Evolutionary conservation across 306 rosid species (phyloP).

Genomic region (Amphicarpaea edgeworthii): DNA sequence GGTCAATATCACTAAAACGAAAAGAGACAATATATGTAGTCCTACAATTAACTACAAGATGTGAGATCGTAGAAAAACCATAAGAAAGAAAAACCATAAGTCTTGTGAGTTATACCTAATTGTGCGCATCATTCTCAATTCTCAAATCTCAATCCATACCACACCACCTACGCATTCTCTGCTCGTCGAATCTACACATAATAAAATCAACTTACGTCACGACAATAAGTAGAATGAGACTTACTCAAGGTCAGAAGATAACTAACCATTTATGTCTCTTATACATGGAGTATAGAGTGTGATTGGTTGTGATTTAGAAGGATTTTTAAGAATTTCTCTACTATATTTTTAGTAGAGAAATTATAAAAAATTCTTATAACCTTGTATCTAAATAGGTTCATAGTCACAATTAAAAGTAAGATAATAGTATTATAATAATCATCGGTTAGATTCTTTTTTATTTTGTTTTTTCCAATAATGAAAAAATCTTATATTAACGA

Average conservation of each 20-base stretch:
- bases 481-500: too few relatives aligned
- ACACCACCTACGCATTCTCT: neutral
- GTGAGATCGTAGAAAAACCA: neutral
- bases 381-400: too few relatives aligned
- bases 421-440: neutral
- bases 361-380: too few relatives aligned
- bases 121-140: slow-evolving; percentile 36
- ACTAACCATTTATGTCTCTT: slow-evolving; percentile 3
- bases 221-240: slow-evolving; percentile 14
- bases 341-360: too few relatives aligned
- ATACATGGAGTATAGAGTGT: too few relatives aligned
- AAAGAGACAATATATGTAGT: neutral
- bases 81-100: neutral
- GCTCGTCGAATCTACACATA: neutral
- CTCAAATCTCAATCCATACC: slow-evolving; percentile 27
- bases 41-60: neutral
- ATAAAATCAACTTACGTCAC: neutral
- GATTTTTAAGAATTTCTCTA: too few relatives aligned
- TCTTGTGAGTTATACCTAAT: neutral
- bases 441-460: too few relatives aligned
- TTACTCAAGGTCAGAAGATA: neutral
- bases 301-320: too few relatives aligned
- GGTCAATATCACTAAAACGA: neutral
- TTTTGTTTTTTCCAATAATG: too few relatives aligned
- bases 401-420: neutral